These are phyloP conservation scores for Byssothecium circinans DNA, from an alignment of 2,329 filamentous ascomycete species.

Conservation along the genomic window DNA sequence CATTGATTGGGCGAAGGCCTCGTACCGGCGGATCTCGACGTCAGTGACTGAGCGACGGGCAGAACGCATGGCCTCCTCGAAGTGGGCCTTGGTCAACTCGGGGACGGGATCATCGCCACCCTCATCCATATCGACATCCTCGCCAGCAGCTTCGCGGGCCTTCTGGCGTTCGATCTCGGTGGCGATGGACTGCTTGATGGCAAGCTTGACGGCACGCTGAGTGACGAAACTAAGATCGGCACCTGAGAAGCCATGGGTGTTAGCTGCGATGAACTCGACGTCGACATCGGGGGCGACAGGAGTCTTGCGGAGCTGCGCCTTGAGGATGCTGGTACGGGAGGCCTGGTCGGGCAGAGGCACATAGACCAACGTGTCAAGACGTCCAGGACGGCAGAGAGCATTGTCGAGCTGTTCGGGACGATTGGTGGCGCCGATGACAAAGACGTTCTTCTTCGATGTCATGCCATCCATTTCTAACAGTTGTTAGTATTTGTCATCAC, in stretches of 20 bases:
- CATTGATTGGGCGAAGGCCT: constrained; percentile 98
- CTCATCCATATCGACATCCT: constrained; percentile 73
- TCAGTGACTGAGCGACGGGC: constrained; percentile 93
- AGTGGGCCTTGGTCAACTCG: constrained; percentile 92
- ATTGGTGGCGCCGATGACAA: constrained; percentile 98
- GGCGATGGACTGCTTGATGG: constrained; percentile 95
- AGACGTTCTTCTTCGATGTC: constrained; percentile 99
- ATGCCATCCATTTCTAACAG: constrained; percentile 92
- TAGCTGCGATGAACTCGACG: constrained; percentile 86
- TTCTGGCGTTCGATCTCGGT: constrained; percentile 87
- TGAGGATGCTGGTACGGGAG: constrained; percentile 86
- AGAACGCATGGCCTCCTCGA: constrained; percentile 97
- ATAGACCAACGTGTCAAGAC: constrained; percentile 98
- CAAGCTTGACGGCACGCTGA: constrained; percentile 97
- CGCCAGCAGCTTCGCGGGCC: constrained; percentile 76
- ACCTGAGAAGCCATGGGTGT: constrained; percentile 99
- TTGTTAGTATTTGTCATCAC: constrained; percentile 46
- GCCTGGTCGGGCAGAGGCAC: constrained; percentile 92
- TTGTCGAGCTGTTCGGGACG: constrained; percentile 98
- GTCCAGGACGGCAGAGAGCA: constrained; percentile 94
- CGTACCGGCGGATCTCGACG: constrained; percentile 96
- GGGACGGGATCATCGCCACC: constrained; percentile 87
- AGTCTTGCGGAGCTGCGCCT: constrained; percentile 97
- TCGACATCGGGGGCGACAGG: constrained; percentile 87
- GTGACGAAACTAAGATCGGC: constrained; percentile 99